These are phyloP conservation scores for Ceratobasidium sp. DNA, from an alignment of 1,284 basidiomycete genomes.

Conservation along the genomic window DNA sequence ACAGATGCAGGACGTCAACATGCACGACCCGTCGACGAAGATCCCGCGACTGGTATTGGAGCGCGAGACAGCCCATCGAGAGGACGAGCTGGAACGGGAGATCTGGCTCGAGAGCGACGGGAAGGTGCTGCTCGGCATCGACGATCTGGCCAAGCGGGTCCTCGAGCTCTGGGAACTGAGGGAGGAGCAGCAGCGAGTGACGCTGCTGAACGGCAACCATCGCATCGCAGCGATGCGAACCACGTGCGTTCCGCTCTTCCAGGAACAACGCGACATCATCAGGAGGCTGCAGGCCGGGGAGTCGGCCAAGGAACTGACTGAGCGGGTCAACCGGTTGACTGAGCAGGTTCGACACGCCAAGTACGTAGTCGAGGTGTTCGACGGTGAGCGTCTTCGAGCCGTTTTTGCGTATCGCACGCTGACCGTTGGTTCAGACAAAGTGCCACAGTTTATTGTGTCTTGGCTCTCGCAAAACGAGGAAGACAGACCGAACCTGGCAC, in stretches of 20 bases:
- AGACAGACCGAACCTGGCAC: not conserved
- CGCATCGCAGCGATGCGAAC: not conserved
- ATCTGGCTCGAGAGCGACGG: not conserved
- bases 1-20: not conserved
- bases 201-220: slow-evolving; percentile 14
- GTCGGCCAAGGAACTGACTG: not conserved
- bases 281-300: not conserved
- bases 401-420: not conserved
- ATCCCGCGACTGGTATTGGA: not conserved
- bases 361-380: not conserved
- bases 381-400: not conserved
- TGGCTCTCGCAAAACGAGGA: slow-evolving; percentile 18
- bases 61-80: not conserved
- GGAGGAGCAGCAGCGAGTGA: not conserved
- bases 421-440: not conserved
- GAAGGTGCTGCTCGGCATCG: not conserved
- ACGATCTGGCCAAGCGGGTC: not conserved
- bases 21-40: not conserved
- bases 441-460: too few species aligned
- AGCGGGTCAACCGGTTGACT: not conserved
- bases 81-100: not conserved
- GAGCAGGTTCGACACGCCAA: not conserved
- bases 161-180: not conserved
- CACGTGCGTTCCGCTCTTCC: not conserved
- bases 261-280: not conserved